A percentile compares a stretch with the other conserved stretches of the same genome.
Conservation (phyloP, 177 flowering plant genomes). For the Vitis hybrid region DNA sequence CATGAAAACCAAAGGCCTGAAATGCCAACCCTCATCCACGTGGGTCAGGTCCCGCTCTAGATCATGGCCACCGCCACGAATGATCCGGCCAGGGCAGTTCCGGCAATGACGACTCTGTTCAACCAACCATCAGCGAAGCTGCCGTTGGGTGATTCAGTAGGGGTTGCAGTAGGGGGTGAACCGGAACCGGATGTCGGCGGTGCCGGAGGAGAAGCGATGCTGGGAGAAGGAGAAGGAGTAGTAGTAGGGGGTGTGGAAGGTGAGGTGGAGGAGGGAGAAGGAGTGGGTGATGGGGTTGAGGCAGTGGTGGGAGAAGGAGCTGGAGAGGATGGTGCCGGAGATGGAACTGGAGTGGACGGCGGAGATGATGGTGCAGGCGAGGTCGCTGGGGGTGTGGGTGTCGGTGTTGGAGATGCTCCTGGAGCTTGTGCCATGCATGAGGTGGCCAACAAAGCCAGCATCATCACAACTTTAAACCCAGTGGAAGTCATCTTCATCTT, state of each 20-base stretch:
- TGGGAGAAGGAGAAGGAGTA: background rate
- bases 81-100: slow-evolving; percentile 24
- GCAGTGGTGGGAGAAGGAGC: slow-evolving; percentile 9
- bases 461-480: slow-evolving; percentile 15
- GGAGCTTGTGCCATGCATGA: slow-evolving; percentile 41
- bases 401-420: slow-evolving; percentile 20
- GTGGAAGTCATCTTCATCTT: slow-evolving; percentile 17
- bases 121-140: slow-evolving; percentile 6
- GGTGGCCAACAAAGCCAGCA: slow-evolving; percentile 33
- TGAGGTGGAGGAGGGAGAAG: slow-evolving; percentile 15
- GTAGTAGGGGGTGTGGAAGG: slow-evolving; percentile 3
- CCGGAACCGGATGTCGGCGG: background rate
- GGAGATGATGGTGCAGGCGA: slow-evolving; percentile 14
- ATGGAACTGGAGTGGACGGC: slow-evolving; percentile 5
- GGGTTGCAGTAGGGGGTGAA: background rate
- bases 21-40: background rate
- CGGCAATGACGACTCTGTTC: slow-evolving; percentile 22
- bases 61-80: slow-evolving; percentile 25
- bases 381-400: slow-evolving; percentile 12
- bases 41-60: slow-evolving; percentile 5
- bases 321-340: slow-evolving; percentile 15
- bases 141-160: background rate
- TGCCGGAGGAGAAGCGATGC: background rate
- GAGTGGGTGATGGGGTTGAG: slow-evolving; percentile 11
- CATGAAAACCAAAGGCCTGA: slow-evolving; percentile 5